phyloP scores from a whole-genome alignment of 257 asterid genomes.

The Solanum okadae region DNA sequence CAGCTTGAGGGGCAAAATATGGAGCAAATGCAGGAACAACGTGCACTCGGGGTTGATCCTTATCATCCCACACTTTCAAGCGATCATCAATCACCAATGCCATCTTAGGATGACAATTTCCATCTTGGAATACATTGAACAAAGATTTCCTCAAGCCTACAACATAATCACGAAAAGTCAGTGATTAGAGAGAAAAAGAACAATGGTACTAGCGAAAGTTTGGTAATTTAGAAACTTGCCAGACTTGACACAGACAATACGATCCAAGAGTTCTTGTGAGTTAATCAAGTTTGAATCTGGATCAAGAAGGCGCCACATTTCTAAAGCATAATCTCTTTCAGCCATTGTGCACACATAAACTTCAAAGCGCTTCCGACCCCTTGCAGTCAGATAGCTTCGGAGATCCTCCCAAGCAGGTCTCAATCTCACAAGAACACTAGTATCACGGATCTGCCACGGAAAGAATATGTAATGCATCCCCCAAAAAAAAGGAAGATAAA shows the following conservation, averaged over 20 bases:
- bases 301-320: slow-evolving; percentile 99
- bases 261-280: slow-evolving; percentile 64
- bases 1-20: slow-evolving; percentile 95
- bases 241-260: slow-evolving; percentile 88
- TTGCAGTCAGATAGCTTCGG: slow-evolving; percentile 86
- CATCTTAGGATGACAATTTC: slow-evolving; percentile 95
- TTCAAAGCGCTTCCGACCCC: slow-evolving; percentile 94
- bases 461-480: background rate
- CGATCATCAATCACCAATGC: slow-evolving; percentile 97
- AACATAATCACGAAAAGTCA: background rate
- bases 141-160: slow-evolving; percentile 75
- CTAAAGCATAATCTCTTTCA: slow-evolving; percentile 94
- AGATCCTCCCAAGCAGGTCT: slow-evolving; percentile 99
- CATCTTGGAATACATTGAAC: slow-evolving; percentile 80
- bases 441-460: slow-evolving; percentile 73
- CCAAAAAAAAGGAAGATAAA: background rate
- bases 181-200: slow-evolving; percentile 1
- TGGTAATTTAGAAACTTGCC: slow-evolving; percentile 35
- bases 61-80: slow-evolving; percentile 94
- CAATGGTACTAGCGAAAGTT: background rate
- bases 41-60: slow-evolving; percentile 94
- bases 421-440: slow-evolving; percentile 96
- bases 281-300: slow-evolving; percentile 84
- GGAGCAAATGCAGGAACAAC: slow-evolving; percentile 99
- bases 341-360: slow-evolving; percentile 99